Conservation (phyloP, 352 stramenopile genomes). For the Pythium utonaiense region DNA sequence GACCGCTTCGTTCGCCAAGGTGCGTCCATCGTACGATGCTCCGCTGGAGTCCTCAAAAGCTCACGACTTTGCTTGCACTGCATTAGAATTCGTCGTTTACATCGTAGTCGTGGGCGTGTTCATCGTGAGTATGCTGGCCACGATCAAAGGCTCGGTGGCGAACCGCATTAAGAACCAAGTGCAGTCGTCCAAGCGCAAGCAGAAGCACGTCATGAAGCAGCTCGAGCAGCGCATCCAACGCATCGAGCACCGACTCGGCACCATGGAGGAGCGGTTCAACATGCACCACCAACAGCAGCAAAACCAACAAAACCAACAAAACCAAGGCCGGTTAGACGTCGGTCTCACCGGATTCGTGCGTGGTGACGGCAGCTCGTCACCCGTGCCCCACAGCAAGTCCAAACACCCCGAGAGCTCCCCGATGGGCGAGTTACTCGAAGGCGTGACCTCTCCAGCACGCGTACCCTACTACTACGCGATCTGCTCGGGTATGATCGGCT, state of each 20-base stretch:
- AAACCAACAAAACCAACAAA: slow-evolving; percentile 7
- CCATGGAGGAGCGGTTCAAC: slow-evolving; percentile 63
- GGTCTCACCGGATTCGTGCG: slow-evolving; percentile 6
- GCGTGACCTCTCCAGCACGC: slow-evolving; percentile 30
- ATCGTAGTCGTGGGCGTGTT: slow-evolving; percentile 71
- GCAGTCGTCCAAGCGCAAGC: slow-evolving; percentile 72
- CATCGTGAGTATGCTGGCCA: slow-evolving; percentile 80
- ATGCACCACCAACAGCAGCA: slow-evolving; percentile 21
- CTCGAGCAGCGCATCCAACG: slow-evolving; percentile 62
- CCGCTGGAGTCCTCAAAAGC: too few species aligned
- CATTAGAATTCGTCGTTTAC: slow-evolving; percentile 44
- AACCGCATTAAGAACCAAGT: slow-evolving; percentile 85
- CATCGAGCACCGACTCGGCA: slow-evolving; percentile 60
- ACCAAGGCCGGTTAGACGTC: not conserved
- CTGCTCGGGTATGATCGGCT: slow-evolving; percentile 81
- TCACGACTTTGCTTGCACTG: not conserved
- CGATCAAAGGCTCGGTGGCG: slow-evolving; percentile 85
- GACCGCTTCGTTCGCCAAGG: slow-evolving; percentile 72
- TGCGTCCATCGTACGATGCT: slow-evolving; percentile 23
- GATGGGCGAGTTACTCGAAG: slow-evolving; percentile 34
- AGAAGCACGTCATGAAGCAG: slow-evolving; percentile 82
- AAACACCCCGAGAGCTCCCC: slow-evolving; percentile 19
- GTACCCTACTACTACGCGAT: slow-evolving; percentile 87
- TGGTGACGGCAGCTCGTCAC: slow-evolving; percentile 18
- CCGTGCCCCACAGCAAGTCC: slow-evolving; percentile 19